phyloP scores from a whole-genome alignment of 805 yeast species.

The Nakazawaea wickerhamii region DNA sequence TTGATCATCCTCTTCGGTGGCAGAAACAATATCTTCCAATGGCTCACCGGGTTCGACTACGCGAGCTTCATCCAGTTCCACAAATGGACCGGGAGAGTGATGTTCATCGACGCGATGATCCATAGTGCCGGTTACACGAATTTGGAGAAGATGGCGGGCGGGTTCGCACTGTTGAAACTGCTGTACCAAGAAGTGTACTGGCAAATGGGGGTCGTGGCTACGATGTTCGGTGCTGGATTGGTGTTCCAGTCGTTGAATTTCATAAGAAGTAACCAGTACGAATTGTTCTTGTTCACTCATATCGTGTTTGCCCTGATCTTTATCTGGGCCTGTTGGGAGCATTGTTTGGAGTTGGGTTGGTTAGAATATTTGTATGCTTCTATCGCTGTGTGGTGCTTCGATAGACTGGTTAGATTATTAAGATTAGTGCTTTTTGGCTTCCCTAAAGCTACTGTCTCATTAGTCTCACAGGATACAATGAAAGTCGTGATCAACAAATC shows the following conservation, averaged over 20 bases:
- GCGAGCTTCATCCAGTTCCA: slow-evolving; percentile 50
- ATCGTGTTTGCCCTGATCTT: slow-evolving; percentile 49
- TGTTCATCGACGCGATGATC: slow-evolving; percentile 32
- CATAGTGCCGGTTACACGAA: slow-evolving; percentile 34
- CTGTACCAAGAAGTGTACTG: not conserved
- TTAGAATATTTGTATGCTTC: slow-evolving; percentile 31
- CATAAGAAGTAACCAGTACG: slow-evolving; percentile 53
- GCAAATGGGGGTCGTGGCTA: slow-evolving; percentile 31
- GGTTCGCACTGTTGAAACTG: too few relatives aligned
- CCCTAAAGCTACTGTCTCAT: slow-evolving; percentile 18
- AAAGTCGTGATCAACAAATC: slow-evolving; percentile 35
- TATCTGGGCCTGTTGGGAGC: slow-evolving; percentile 53
- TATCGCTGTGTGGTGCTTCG: slow-evolving; percentile 46
- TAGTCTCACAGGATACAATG: slow-evolving; percentile 29
- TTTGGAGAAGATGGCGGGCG: too few relatives aligned
- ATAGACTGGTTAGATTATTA: slow-evolving; percentile 40
- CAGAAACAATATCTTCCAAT: slow-evolving; percentile 38
- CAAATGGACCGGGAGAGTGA: slow-evolving; percentile 56
- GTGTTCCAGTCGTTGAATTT: slow-evolving; percentile 43
- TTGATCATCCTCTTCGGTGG: slow-evolving; percentile 42
- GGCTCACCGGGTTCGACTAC: slow-evolving; percentile 38
- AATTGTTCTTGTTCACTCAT: slow-evolving; percentile 54
- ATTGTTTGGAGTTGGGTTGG: slow-evolving; percentile 36
- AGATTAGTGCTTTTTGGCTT: slow-evolving; percentile 21
- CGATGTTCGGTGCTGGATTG: slow-evolving; percentile 37